A percentile compares a stretch with the other conserved stretches of the same genome.
These are phyloP conservation scores for Aureobasidium leucospermi DNA, from an alignment of 2,329 filamentous ascomycete species.

Conservation along the genomic window DNA sequence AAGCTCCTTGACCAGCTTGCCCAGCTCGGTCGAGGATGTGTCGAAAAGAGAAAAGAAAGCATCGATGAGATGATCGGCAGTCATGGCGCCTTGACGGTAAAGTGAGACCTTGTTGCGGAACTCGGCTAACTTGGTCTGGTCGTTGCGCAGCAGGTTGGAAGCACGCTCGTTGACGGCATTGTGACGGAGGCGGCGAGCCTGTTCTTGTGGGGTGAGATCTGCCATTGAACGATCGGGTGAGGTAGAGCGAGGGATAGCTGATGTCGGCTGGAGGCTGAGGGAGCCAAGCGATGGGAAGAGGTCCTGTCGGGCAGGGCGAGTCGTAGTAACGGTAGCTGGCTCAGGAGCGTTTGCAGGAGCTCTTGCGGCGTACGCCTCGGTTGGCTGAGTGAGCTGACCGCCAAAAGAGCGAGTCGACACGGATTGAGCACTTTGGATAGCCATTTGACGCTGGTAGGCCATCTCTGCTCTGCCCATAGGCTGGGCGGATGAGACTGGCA, in stretches of 20 bases:
- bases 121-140: constrained; percentile 62
- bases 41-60: constrained; percentile 81
- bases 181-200: constrained; percentile 73
- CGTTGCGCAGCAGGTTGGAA: constrained; percentile 69
- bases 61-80: constrained; percentile 72
- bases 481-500: constrained; percentile 70
- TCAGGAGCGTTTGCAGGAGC: constrained; percentile 34
- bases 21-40: constrained; percentile 69
- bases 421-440: constrained; percentile 81
- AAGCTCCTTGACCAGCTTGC: constrained; percentile 83
- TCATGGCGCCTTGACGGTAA: constrained; percentile 63
- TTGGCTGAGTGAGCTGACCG: constrained; percentile 59
- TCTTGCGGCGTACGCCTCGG: constrained; percentile 35
- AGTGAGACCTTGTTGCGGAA: constrained; percentile 77
- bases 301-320: constrained; percentile 24
- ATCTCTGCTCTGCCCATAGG: constrained; percentile 78
- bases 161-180: constrained; percentile 80
- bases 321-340: constrained; percentile 33
- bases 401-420: constrained; percentile 75
- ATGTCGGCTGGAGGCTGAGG: constrained; percentile 18
- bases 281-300: constrained; percentile 12
- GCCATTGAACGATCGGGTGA: constrained; percentile 27
- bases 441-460: constrained; percentile 85
- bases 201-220: constrained; percentile 63
- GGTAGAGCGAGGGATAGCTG: constrained; percentile 29